Base-by-base conservation (phyloP, 2,329 filamentous ascomycete species). In the Talaromyces sp. region DNA sequence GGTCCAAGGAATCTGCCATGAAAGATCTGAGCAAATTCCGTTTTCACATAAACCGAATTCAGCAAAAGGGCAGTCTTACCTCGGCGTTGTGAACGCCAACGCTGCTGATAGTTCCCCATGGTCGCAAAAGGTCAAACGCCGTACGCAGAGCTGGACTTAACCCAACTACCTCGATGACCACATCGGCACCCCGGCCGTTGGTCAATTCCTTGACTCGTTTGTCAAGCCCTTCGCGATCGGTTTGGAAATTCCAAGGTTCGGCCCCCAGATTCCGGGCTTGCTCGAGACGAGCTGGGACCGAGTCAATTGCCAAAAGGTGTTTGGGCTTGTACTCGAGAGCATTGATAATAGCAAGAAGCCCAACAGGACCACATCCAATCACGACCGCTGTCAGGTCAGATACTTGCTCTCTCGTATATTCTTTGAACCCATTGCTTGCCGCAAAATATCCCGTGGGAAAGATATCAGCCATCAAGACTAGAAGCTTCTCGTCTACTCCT, bases 391-490 rank as follows among this genome's bases (percentile, higher is more conserved):
- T 90, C 62, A 86, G 84, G 53, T 90, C 84, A 19, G 80, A 75
- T 56, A 88, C 83, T 59, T 86, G 81, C 63, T 86, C 81, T 14
- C 71, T 70, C 11, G 77, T 80, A 43, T 88, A 80, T 69, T 87
- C 77, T 60, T 84, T 84, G 73, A 96, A 88, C 7, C 87, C 93
- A 69, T 91, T 95, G 60, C 83, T 82, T 4, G 90, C 90, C 7
- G 90, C 92, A 67, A 93, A 96, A 77, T 86, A 96, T 8, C 93
- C 78, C 0, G 88, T 91, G 1, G 92, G 92, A 75, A 95, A 96
- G 68, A 96, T 96, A 71, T 96, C 92, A 17, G 90, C 91, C 92
- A 96, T 96, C 27, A 96, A 82, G 7, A 96, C 86, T 55, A 96
- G 81, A 38, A 86, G 86, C 64, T 89, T 84, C 66, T 93, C 88